Base-by-base conservation (phyloP, 371 early-diverging fungal species). In the Parasitella parasitica region DNA sequence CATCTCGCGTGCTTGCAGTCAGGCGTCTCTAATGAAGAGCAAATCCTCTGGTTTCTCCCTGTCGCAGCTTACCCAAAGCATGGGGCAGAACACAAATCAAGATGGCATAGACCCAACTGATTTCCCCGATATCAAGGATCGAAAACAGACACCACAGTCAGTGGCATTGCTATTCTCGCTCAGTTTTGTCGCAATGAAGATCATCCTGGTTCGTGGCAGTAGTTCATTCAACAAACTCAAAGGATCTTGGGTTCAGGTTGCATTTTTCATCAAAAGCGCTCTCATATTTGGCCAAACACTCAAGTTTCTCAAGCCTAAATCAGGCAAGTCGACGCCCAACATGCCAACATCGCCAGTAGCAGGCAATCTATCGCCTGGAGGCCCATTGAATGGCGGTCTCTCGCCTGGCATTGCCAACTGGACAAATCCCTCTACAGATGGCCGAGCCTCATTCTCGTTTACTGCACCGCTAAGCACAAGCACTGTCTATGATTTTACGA, bases 171-270 rank as follows among this genome's bases (percentile, higher is more conserved):
- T 72, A 24, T 74, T 75, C 12, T 59, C 82, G 0, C 69, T 83
- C 1, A 75, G 85, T 58, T 82, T 86, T 54, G 74, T 79, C 2
- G 84, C 85, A 0, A 67, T 86, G 53, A 78, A 85, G 46, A 73
- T 83, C n/a, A 81, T 86, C 36, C 57, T 86, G 20, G 75, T 86
- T 2, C 76, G 86, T 4, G 82, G 80, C 11, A 67, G 59, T 39
- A 71, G 43, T 49, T 78, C 73, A 32, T 75, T 75, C 64, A 72
- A 79, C 57, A 77, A 58, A 24, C 61, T 73, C 34, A 75, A 67
- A 54, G 77, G 72, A n/a, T 67, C 75, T 16, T 84, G 75, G 84
- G 73, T 63, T 4, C 75, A 75, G 26, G 59, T 77, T 8, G 80
- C 80, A 1, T 69, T 61, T 30, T 77, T 76, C 55, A 54, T 74